Percentiles rank a stretch among this genome's conserved stretches.
Conservation (phyloP, 169 alveolate species). For the Plasmodium yoelii region DNA sequence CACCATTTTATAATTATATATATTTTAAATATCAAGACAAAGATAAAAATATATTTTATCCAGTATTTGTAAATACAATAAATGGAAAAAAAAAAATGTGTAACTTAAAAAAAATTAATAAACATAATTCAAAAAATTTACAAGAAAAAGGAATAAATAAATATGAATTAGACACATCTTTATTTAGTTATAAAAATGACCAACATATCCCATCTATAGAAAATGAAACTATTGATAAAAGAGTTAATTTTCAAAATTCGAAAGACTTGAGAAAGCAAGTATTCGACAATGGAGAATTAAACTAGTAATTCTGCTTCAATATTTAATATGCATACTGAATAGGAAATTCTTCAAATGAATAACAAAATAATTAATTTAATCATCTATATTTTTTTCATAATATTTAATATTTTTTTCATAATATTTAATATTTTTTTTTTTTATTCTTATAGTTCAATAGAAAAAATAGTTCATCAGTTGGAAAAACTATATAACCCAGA, state of each 20-base stretch:
- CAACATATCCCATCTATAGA: slow-evolving; percentile 21
- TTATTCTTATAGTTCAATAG: slow-evolving; percentile 40
- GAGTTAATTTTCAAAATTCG: background rate
- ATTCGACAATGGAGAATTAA: slow-evolving; percentile 34
- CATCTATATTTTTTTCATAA: no score
- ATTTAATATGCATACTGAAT: no score
- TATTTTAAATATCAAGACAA: slow-evolving; percentile 37
- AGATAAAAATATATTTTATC: slow-evolving; percentile 23
- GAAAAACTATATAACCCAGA: slow-evolving; percentile 26
- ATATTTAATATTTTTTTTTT: background rate
- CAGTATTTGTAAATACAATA: slow-evolving; percentile 37
- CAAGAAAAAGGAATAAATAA: slow-evolving; percentile 14
- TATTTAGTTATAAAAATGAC: slow-evolving; percentile 38
- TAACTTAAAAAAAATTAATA: slow-evolving; percentile 36
- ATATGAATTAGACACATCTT: slow-evolving; percentile 33
- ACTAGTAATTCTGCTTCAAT: slow-evolving; percentile 28
- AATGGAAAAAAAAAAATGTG: slow-evolving; percentile 65
- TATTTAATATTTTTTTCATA: background rate
- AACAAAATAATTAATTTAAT: no score
- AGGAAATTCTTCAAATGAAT: no score
- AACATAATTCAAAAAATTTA: background rate
- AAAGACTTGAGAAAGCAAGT: slow-evolving; percentile 7
- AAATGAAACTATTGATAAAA: slow-evolving; percentile 4
- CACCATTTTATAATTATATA: slow-evolving; percentile 61
- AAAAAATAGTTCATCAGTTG: slow-evolving; percentile 44